Conservation (phyloP, 1,139 yeast species). For the Meyerozyma smithsonii region DNA sequence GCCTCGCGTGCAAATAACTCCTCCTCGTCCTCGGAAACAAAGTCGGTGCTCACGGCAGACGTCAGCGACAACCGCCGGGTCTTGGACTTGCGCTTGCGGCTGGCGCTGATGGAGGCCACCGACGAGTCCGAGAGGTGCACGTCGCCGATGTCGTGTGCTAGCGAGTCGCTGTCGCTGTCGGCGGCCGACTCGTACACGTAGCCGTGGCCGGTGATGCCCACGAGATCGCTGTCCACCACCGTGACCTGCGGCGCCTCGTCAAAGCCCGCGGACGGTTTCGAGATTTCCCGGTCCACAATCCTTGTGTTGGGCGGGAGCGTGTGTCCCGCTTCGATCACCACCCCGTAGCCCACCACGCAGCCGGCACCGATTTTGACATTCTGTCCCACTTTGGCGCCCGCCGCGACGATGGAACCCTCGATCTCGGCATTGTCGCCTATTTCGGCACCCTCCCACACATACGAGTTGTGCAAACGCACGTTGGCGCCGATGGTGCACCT, state of each 20-base stretch:
- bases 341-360: constrained; percentile 75
- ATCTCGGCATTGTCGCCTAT: constrained; percentile 64
- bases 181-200: constrained; percentile 40
- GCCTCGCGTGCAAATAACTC: constrained; percentile 89
- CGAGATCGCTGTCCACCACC: constrained; percentile 33
- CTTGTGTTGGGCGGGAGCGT: constrained; percentile 46
- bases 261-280: constrained; percentile 18
- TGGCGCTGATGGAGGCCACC: constrained; percentile 54
- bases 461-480: constrained; percentile 66
- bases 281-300: constrained; percentile 46
- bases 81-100: constrained; percentile 35
- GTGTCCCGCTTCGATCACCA: constrained; percentile 52
- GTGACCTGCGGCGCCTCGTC: constrained; percentile 7
- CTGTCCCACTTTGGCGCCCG: constrained; percentile 49
- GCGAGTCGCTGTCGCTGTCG: constrained; percentile 38
- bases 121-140: constrained; percentile 78
- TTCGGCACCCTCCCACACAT: constrained; percentile 78
- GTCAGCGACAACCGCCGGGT: constrained; percentile 34
- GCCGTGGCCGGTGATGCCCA: constrained; percentile 61
- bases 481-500: constrained; percentile 79
- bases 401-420: constrained; percentile 65
- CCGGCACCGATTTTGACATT: constrained; percentile 57
- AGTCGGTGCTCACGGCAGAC: constrained; percentile 37
- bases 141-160: constrained; percentile 56
- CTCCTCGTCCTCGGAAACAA: constrained; percentile 50